Evolutionary conservation across 2,329 filamentous ascomycete genomes (phyloP), one percentile per base, ranked within the genome.

Genomic region (Ophiostoma populinum): DNA sequence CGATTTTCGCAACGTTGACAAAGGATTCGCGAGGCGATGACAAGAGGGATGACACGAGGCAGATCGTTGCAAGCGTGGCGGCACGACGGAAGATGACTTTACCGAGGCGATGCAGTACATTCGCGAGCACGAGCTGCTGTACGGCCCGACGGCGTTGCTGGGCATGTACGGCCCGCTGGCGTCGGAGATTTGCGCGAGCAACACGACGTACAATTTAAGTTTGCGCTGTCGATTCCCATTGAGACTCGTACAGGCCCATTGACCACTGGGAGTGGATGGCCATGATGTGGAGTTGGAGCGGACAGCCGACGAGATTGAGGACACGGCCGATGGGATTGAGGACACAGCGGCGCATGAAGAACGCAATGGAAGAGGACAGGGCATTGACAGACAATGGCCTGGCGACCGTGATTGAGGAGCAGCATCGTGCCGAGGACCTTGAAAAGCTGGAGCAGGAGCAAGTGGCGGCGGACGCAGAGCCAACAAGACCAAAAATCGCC

Each of bases 31-130:
- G n/a, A n/a, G n/a, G n/a, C n/a, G n/a, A n/a, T n/a, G n/a, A n/a
- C n/a, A n/a, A n/a, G n/a, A n/a, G n/a, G n/a, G n/a, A n/a, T n/a
- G n/a, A n/a, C n/a, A n/a, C n/a, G n/a, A n/a, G n/a, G n/a, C n/a
- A n/a, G n/a, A n/a, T n/a, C n/a, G n/a, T n/a, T n/a, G n/a, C n/a
- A n/a, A n/a, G n/a, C n/a, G n/a, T n/a, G 87, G 86, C 34, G 90
- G 90, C 40, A 98, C 92, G 3, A 93, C 83, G 0, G 90, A 92
- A 52, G 82, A 92, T 51, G 83, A 92, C 53, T 92, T 92, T 51
- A 85, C 80, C 0, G 82, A 92, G 49, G 80, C 80, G 13, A 83
- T 92, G 62, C 67, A 73, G 12, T 77, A 86, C 50, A 82, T 92
- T 43, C 77, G 82, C 32, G 82, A 92, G 55, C 72, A 79, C 15